Percentiles rank a stretch among this genome's conserved stretches.
Evolutionary conservation across 163 green algal species (phyloP).

Genomic region (Scenedesmus sp.): DNA sequence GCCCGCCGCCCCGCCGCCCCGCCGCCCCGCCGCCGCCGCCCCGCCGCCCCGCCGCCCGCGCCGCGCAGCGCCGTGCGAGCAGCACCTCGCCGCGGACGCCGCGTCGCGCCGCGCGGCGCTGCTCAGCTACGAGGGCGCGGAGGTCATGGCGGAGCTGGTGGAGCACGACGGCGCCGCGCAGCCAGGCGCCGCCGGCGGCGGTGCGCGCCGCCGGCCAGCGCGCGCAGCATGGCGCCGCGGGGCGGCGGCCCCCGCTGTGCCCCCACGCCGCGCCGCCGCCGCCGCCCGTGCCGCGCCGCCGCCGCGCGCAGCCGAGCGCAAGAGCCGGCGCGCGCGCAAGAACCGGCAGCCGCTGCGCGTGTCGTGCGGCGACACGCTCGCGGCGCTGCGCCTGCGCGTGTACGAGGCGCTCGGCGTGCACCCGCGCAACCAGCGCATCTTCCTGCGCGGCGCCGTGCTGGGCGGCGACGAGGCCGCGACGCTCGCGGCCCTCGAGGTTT

Average conservation of each 20-base stretch:
- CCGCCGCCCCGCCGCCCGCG: not conserved
- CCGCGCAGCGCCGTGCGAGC: slow-evolving; percentile 41
- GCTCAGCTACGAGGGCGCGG: slow-evolving; percentile 60
- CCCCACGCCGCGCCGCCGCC: too few relatives aligned
- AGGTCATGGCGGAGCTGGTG: slow-evolving; percentile 73
- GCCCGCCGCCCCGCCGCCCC: too few relatives aligned
- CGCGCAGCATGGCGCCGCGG: too few relatives aligned
- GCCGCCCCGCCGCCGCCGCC: too few relatives aligned
- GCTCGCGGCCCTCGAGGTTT: slow-evolving; percentile 36
- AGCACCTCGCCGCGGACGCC: slow-evolving; percentile 49
- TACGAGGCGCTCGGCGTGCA: slow-evolving; percentile 51
- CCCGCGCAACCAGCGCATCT: slow-evolving; percentile 50
- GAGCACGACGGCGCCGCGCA: slow-evolving; percentile 43
- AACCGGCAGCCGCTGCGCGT: slow-evolving; percentile 39
- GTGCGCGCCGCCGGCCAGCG: not conserved
- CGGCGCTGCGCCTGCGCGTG: slow-evolving; percentile 50
- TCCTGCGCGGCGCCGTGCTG: slow-evolving; percentile 7
- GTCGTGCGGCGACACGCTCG: slow-evolving; percentile 46
- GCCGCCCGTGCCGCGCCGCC: not conserved
- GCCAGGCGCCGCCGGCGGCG: slow-evolving; percentile 15
- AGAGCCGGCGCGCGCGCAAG: slow-evolving; percentile 41
- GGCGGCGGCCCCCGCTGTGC: too few relatives aligned
- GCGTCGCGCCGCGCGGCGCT: slow-evolving; percentile 38
- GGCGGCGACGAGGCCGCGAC: slow-evolving; percentile 6
- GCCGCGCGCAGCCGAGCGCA: slow-evolving; percentile 41